These are phyloP conservation scores for Aureobasidium mangrovei DNA, from an alignment of 2,329 filamentous ascomycete genomes.

Conservation along the genomic window DNA sequence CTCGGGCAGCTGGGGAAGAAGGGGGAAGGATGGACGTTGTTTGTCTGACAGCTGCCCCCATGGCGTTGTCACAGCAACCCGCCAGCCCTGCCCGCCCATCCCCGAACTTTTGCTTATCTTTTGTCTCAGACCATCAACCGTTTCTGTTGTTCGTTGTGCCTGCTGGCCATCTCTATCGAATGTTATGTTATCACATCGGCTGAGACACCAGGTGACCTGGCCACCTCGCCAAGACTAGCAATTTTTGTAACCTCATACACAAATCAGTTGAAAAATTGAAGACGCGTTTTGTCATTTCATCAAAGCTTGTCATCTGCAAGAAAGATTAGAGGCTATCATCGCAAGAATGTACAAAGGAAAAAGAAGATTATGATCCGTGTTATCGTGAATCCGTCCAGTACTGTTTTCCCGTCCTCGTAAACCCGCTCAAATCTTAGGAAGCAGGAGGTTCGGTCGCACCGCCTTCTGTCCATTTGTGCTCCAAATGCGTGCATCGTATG, in stretches of 20 bases:
- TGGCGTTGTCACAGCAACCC: not conserved
- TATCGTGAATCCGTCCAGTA: not conserved
- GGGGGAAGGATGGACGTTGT: not conserved
- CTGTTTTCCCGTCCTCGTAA: not conserved
- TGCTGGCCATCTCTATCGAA: not conserved
- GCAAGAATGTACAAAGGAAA: not conserved
- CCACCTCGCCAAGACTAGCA: too few species aligned
- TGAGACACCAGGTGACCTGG: too few species aligned
- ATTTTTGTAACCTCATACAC: not conserved
- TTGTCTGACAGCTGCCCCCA: too few species aligned
- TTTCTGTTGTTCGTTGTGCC: not conserved
- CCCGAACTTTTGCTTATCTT: not conserved
- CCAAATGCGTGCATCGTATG: conserved; percentile 7
- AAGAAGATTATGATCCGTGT: not conserved
- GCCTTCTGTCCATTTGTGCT: not conserved
- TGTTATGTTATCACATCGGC: too few species aligned
- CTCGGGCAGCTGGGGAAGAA: conserved; percentile 1
- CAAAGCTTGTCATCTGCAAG: too few species aligned
- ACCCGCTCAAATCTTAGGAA: not conserved
- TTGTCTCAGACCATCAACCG: not conserved
- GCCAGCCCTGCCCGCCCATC: not conserved
- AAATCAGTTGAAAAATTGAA: not conserved
- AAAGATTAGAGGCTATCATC: not conserved
- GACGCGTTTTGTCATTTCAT: too few species aligned
- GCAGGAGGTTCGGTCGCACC: not conserved